phyloP scores from a whole-genome alignment of 1,139 yeast genomes.

The Williopsis jadinii region DNA sequence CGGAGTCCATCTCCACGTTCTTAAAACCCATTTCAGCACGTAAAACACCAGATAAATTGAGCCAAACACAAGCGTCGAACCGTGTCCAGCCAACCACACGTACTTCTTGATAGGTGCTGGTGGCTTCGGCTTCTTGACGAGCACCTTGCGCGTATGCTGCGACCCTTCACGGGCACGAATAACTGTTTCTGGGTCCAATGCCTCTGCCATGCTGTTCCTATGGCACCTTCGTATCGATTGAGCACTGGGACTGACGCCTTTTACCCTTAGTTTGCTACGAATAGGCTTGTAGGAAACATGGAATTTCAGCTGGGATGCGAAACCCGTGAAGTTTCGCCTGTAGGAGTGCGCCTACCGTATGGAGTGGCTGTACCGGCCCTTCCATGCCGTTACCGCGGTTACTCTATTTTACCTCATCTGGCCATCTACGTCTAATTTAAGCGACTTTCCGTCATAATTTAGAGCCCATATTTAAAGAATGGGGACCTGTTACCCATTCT shows the following conservation, averaged over 20 bases:
- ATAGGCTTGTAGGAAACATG: neutral
- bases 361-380: too few relatives aligned
- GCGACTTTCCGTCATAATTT: neutral
- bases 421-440: too few relatives aligned
- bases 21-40: conserved; percentile 34
- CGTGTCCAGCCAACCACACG: conserved; percentile 62
- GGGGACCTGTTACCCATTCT: conserved; percentile 29
- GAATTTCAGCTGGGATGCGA: neutral
- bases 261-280: too few relatives aligned
- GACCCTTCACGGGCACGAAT: conserved; percentile 13
- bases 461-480: conserved; percentile 10
- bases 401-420: too few relatives aligned
- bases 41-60: conserved; percentile 41
- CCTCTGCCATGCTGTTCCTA: neutral
- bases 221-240: too few relatives aligned
- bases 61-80: conserved; percentile 42
- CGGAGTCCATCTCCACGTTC: conserved; percentile 34
- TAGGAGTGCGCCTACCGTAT: neutral
- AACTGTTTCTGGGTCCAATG: conserved; percentile 7
- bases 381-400: too few relatives aligned
- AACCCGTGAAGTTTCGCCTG: neutral
- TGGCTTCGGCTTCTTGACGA: conserved; percentile 32
- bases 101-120: conserved; percentile 39
- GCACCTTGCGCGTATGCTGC: conserved; percentile 19
- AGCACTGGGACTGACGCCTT: too few relatives aligned